Evolutionary conservation across 192 early-diverging fungal species (phyloP).

Genomic region (Gonapodya prolifera): DNA sequence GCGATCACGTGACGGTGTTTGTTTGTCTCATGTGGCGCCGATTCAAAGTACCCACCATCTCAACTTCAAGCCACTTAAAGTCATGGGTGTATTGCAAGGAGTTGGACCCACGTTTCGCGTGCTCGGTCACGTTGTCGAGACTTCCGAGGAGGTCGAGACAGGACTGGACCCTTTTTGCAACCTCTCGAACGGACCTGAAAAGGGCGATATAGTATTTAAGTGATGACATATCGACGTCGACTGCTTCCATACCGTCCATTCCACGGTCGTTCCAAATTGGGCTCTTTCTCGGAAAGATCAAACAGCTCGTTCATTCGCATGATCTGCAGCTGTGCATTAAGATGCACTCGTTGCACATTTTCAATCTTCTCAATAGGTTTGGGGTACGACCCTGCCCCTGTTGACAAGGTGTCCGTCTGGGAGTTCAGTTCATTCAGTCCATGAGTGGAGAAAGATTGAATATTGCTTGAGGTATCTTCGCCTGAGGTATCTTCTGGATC

Average conservation of each 20-base stretch:
- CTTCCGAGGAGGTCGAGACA: neutral
- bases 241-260: neutral
- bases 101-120: neutral
- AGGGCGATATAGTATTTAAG: no score
- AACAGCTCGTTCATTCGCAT: neutral
- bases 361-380: no score
- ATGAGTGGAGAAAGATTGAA: no score
- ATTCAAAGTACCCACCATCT: no score
- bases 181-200: neutral
- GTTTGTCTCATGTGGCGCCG: no score
- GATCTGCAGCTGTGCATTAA: neutral
- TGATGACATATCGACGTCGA: no score
- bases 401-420: no score
- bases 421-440: no score
- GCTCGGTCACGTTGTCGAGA: neutral
- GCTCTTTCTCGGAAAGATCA: neutral
- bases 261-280: neutral
- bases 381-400: no score
- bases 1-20: no score
- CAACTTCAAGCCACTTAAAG: neutral
- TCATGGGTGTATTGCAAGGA: neutral
- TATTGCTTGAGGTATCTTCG: no score
- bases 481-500: no score
- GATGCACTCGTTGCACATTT: neutral
- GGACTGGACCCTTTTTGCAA: neutral